Percentiles rank a stretch among this genome's conserved stretches.
Evolutionary conservation across 2,329 filamentous ascomycete species (phyloP).

Genomic region (Aschersonia sp.): DNA sequence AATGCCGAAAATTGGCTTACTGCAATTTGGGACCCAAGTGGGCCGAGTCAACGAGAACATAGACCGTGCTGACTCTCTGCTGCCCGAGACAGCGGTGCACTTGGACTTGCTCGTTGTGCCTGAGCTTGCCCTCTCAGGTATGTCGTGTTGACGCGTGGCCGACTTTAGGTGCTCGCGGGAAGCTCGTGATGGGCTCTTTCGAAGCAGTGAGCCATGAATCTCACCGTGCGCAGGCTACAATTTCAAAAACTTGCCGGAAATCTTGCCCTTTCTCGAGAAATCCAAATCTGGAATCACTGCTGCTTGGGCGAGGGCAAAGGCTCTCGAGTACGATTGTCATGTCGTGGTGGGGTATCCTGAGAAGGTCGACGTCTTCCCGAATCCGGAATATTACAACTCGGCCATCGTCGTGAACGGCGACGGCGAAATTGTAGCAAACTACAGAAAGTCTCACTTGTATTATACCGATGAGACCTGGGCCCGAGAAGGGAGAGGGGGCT

Average conservation of each 20-base stretch:
- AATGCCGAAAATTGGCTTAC: slow-evolving; percentile 43
- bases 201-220: neutral
- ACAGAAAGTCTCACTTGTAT: slow-evolving; percentile 45
- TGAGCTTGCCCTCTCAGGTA: slow-evolving; percentile 63
- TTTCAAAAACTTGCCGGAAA: slow-evolving; percentile 55
- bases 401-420: slow-evolving; percentile 39
- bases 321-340: slow-evolving; percentile 50
- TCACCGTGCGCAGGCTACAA: slow-evolving; percentile 48
- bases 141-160: slow-evolving; percentile 6
- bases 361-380: slow-evolving; percentile 34
- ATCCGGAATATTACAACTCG: slow-evolving; percentile 40
- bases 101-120: slow-evolving; percentile 57
- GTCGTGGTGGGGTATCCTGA: slow-evolving; percentile 68
- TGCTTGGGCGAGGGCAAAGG: slow-evolving; percentile 55
- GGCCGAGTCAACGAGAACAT: slow-evolving; percentile 60
- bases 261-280: slow-evolving; percentile 54
- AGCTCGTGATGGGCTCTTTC: neutral
- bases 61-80: slow-evolving; percentile 48
- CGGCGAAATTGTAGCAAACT: slow-evolving; percentile 46
- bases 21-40: slow-evolving; percentile 60
- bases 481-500: slow-evolving; percentile 35
- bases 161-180: too few species aligned
- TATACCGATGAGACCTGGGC: slow-evolving; percentile 49
- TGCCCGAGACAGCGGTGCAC: slow-evolving; percentile 36
- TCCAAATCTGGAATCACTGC: slow-evolving; percentile 52